Evolutionary conservation across 2,329 filamentous ascomycete genomes (phyloP).

Genomic region (Clonostachys solani): DNA sequence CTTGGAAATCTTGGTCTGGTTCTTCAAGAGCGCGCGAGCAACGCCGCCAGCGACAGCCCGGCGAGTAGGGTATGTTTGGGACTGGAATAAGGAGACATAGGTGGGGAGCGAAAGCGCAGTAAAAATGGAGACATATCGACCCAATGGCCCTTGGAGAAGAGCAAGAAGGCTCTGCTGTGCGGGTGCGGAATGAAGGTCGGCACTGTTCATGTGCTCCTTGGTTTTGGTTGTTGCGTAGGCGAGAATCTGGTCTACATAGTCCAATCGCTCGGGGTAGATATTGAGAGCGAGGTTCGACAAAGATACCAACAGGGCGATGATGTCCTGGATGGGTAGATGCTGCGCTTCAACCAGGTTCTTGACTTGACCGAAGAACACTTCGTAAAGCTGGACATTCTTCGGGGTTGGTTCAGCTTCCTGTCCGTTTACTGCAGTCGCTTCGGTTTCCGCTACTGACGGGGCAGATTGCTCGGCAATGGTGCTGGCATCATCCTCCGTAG

Average conservation of each 20-base stretch:
- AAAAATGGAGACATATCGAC: slow-evolving; percentile 88
- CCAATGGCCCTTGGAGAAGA: slow-evolving; percentile 85
- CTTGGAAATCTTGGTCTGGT: slow-evolving; percentile 75
- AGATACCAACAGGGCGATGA: slow-evolving; percentile 89
- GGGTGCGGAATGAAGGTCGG: slow-evolving; percentile 85
- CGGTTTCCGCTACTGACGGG: slow-evolving; percentile 39
- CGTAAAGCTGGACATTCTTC: slow-evolving; percentile 82
- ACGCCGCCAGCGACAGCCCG: slow-evolving; percentile 89
- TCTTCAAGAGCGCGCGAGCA: slow-evolving; percentile 74
- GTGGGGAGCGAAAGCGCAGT: slow-evolving; percentile 92
- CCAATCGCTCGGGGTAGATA: slow-evolving; percentile 87
- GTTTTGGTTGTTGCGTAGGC: slow-evolving; percentile 86
- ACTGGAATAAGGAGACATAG: slow-evolving; percentile 84
- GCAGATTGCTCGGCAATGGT: slow-evolving; percentile 21
- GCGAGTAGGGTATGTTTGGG: slow-evolving; percentile 88
- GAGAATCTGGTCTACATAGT: slow-evolving; percentile 93
- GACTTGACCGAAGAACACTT: slow-evolving; percentile 96
- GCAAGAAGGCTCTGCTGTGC: slow-evolving; percentile 87
- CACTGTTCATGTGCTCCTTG: slow-evolving; percentile 83
- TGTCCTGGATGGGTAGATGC: slow-evolving; percentile 88
- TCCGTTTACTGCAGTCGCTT: slow-evolving; percentile 43
- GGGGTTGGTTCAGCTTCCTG: slow-evolving; percentile 27
- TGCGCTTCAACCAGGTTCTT: slow-evolving; percentile 90
- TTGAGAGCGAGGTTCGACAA: slow-evolving; percentile 90
- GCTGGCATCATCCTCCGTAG: slow-evolving; percentile 21